Evolutionary conservation across 306 rosid species (phyloP).

Genomic region (Quercus agrifolia): DNA sequence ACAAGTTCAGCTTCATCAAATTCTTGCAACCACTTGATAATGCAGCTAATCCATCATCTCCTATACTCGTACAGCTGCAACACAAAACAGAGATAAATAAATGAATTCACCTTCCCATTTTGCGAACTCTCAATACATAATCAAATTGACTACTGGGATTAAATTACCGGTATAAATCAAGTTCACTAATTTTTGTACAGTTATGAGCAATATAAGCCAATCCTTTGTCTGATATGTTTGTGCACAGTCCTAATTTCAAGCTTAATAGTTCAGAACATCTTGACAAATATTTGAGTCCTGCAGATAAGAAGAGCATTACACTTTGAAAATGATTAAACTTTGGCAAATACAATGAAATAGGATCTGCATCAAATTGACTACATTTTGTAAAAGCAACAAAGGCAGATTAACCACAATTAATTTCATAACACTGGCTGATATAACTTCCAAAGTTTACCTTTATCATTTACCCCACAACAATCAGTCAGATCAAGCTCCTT

Average conservation of each 20-base stretch:
- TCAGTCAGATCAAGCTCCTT: slow-evolving; percentile 73
- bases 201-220: slow-evolving; percentile 51
- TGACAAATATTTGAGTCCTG: slow-evolving; percentile 57
- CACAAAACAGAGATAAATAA: slow-evolving; percentile 15
- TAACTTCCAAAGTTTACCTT: slow-evolving; percentile 28
- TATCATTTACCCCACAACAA: slow-evolving; percentile 56
- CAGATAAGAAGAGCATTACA: slow-evolving; percentile 1
- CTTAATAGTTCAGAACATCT: slow-evolving; percentile 44
- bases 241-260: slow-evolving; percentile 66
- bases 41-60: slow-evolving; percentile 60
- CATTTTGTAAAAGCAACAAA: not conserved
- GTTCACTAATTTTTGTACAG: slow-evolving; percentile 50
- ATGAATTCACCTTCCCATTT: slow-evolving; percentile 3
- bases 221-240: slow-evolving; percentile 62
- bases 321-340: not conserved
- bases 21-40: slow-evolving; percentile 51
- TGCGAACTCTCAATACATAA: not conserved
- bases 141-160: not conserved
- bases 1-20: slow-evolving; percentile 52
- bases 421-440: not conserved
- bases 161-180: slow-evolving; percentile 68
- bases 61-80: slow-evolving; percentile 54
- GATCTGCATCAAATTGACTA: not conserved
- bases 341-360: not conserved
- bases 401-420: not conserved